Percentiles rank a stretch among this genome's conserved stretches.
These are phyloP conservation scores for Schizophyllum amplum DNA, from an alignment of 1,284 basidiomycete genomes.

Conservation along the genomic window DNA sequence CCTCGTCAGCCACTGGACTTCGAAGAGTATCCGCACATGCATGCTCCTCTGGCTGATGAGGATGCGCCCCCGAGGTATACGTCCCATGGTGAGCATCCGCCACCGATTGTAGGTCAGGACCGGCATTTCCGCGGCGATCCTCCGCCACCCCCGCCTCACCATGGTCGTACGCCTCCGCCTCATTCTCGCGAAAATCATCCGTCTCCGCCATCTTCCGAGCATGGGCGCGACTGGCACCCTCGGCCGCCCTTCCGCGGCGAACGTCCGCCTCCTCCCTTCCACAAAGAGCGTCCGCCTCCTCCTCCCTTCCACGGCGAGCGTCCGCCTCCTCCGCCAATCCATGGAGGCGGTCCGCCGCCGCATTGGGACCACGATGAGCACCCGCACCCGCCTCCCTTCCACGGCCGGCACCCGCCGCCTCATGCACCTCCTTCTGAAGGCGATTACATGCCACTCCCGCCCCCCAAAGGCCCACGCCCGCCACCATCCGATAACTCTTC, in stretches of 20 bases:
- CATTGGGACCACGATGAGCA: not conserved
- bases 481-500: not conserved
- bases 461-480: not conserved
- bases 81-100: too few relatives aligned
- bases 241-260: not conserved
- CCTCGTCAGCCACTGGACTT: too few relatives aligned
- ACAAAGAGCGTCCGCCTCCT: too few relatives aligned
- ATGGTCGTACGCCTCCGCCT: not conserved
- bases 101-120: too few relatives aligned
- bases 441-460: slow-evolving; percentile 23
- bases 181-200: not conserved
- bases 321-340: not conserved
- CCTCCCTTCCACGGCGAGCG: not conserved
- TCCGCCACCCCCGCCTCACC: too few relatives aligned
- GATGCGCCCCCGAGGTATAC: too few relatives aligned
- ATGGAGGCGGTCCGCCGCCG: not conserved
- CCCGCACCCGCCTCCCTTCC: too few relatives aligned
- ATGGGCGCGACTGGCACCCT: slow-evolving; percentile 38
- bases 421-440: slow-evolving; percentile 36
- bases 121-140: too few relatives aligned
- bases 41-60: too few relatives aligned
- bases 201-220: not conserved
- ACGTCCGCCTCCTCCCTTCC: not conserved
- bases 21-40: too few relatives aligned
- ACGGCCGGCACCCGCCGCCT: too few relatives aligned